Base-by-base conservation (phyloP, 2,329 filamentous ascomycete species). In the Penicillium sp. region DNA sequence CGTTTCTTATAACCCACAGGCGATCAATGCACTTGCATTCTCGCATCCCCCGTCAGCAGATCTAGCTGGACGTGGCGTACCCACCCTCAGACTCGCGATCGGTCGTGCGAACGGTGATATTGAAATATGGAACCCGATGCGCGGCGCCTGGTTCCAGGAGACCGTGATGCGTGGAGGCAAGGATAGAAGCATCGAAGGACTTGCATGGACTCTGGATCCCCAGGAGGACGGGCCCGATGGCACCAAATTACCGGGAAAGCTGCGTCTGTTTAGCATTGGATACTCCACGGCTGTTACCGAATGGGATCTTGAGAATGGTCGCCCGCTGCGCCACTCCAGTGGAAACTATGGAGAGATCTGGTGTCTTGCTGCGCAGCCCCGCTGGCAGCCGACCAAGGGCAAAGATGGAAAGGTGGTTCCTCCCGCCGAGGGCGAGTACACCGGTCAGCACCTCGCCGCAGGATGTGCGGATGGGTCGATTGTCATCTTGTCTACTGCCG, bases 331-430 rank as follows among this genome's bases (percentile, higher is more conserved):
- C 58, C 89, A 95, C 74, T 91, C 91, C 19, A 92, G 90, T 68
- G 94, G 93, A 46, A 95, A 95, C 75, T 91, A 96, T 75, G 93
- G 92, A 64, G 93, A 97, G 70, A 93, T 97, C 61, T 99, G 94
- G 94, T 97, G 93, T 77, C 84, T 99, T 68, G 91, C 90, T 58
- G 90, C 89, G 15, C 93, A 97, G 76, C 94, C 93, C 3, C 80
- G 81, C 63, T 78, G 76, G 73, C 76, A 79, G 58, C 59, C 72
- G 31, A 70, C 70, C 27, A 68, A 71, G 37, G 70, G 67, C 47
- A 76, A 73, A 57, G 71, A 77, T 61, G 72, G 71, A 37, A 75
- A 74, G 58, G 54, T 62, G 50, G 53, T 71, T 49, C 65, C 68
- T 45, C 66, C 75, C 19, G 66, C 71, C 21, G 71, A 77, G 62